Percentiles rank a stretch among this genome's conserved stretches.
Evolutionary conservation across 2,329 filamentous ascomycete species (phyloP).

Genomic region (Daldinia sp.): DNA sequence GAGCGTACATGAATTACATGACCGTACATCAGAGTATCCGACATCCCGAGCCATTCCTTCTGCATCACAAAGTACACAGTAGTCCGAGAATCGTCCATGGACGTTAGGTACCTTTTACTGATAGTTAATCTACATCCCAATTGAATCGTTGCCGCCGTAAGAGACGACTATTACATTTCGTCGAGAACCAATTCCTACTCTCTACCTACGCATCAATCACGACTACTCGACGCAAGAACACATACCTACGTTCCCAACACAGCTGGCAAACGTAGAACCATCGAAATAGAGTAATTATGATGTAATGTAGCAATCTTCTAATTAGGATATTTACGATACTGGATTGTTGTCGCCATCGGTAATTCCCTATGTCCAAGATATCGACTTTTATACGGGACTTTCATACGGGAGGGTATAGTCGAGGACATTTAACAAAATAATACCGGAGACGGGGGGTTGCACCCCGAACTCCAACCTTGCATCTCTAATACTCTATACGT

Average conservation of each 20-base stretch:
- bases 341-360: background rate
- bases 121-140: background rate
- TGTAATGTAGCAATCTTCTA: background rate
- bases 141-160: background rate
- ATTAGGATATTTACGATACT: background rate
- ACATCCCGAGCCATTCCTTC: background rate
- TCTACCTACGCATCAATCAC: background rate
- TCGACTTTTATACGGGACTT: background rate
- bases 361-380: background rate
- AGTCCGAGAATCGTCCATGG: background rate
- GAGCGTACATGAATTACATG: too few species aligned
- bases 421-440: constrained; percentile 1
- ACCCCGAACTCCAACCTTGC: constrained; percentile 34
- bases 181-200: background rate
- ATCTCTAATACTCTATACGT: too few species aligned
- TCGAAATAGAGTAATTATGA: background rate
- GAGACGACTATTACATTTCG: background rate
- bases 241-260: background rate
- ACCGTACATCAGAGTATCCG: background rate
- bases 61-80: background rate
- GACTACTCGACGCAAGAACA: background rate
- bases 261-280: background rate
- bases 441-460: constrained; percentile 30
- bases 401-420: background rate
- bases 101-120: too few species aligned